Evolutionary conservation across 768 basidiomycete species (phyloP).

Genomic region (Tricholoma matsutake): DNA sequence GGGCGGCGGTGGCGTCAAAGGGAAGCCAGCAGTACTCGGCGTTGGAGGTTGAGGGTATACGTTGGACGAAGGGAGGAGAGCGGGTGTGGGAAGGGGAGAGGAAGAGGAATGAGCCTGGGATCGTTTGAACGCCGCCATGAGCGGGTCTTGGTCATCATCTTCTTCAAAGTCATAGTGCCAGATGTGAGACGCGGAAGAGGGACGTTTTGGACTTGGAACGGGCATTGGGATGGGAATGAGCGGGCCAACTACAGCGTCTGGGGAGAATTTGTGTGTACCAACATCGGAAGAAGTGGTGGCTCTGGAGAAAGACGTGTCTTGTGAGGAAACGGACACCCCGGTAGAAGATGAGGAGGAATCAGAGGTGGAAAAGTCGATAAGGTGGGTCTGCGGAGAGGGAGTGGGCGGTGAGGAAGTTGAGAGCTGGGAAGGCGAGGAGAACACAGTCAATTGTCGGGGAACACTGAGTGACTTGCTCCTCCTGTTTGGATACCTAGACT

Average conservation of each 20-base stretch:
- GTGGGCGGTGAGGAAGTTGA: constrained; percentile 10
- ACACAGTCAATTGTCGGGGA: constrained; percentile 1
- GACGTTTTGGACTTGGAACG: constrained; percentile 4
- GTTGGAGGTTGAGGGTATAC: background rate
- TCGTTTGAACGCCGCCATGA: constrained; percentile 14
- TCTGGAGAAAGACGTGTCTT: background rate
- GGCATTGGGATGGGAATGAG: constrained; percentile 23
- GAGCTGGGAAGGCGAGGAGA: background rate
- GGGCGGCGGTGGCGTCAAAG: background rate
- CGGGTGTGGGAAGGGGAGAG: background rate
- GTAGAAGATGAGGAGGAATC: constrained; percentile 11
- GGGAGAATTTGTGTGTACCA: constrained; percentile 16
- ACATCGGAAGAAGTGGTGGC: constrained; percentile 19
- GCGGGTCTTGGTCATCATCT: constrained; percentile 8
- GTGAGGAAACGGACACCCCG: background rate
- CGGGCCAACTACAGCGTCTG: constrained; percentile 8
- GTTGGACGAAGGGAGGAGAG: background rate
- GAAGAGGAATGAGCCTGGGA: background rate
- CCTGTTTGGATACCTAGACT: constrained; percentile 8
- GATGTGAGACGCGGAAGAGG: background rate
- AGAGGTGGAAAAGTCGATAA: constrained; percentile 20
- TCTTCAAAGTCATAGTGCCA: constrained; percentile 16
- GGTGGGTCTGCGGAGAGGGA: constrained; percentile 14
- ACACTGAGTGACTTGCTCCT: constrained; percentile 19
- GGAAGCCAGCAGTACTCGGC: constrained; percentile 2